These are phyloP conservation scores for Pneumocystis sp. DNA, from an alignment of 1,139 yeast species.

Conservation along the genomic window DNA sequence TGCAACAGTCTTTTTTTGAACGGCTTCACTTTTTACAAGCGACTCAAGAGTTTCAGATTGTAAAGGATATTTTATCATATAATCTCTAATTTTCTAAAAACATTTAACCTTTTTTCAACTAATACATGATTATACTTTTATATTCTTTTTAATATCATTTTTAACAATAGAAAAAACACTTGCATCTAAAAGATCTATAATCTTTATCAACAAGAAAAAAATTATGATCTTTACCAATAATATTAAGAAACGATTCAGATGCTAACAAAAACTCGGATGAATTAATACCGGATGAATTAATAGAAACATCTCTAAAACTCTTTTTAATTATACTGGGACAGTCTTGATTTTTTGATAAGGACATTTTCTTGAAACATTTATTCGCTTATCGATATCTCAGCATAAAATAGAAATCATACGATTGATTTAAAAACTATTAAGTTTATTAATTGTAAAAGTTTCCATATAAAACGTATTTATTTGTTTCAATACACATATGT, in stretches of 20 bases:
- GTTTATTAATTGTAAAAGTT: no score
- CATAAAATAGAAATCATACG: no score
- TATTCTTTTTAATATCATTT: slow-evolving; percentile 78
- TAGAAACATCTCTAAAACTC: slow-evolving; percentile 57
- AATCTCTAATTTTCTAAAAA: slow-evolving; percentile 43
- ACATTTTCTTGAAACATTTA: not conserved
- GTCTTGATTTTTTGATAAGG: not conserved
- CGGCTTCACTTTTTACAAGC: slow-evolving; percentile 52
- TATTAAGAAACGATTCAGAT: slow-evolving; percentile 63
- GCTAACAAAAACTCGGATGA: slow-evolving; percentile 72
- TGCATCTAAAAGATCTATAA: slow-evolving; percentile 53
- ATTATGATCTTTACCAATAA: slow-evolving; percentile 40
- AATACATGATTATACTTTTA: slow-evolving; percentile 25
- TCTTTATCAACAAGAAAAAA: not conserved
- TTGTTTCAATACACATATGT: no score
- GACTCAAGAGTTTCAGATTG: slow-evolving; percentile 57
- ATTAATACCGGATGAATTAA: slow-evolving; percentile 46
- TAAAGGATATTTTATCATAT: slow-evolving; percentile 51
- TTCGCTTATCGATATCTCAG: not conserved
- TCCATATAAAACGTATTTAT: no score
- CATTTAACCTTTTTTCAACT: not conserved
- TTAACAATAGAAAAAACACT: slow-evolving; percentile 76
- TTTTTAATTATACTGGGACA: not conserved
- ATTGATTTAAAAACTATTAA: not conserved
- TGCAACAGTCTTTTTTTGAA: slow-evolving; percentile 54